Evolutionary conservation across 306 rosid genomes (phyloP).

Genomic region (Prunus salicina): DNA sequence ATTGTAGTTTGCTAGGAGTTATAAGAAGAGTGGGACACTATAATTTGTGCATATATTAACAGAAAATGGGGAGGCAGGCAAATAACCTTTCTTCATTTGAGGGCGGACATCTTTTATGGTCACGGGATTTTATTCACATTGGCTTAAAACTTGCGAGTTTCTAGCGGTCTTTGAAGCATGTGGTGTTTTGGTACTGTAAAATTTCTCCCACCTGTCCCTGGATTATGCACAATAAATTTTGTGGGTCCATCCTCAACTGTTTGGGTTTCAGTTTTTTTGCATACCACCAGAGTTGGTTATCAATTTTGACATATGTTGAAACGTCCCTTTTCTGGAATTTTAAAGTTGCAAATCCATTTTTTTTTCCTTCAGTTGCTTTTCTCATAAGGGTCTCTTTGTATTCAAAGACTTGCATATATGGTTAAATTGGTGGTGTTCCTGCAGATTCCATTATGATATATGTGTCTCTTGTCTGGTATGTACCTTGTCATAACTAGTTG

Average conservation of each 20-base stretch:
- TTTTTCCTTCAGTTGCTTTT: background rate
- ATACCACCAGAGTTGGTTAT: background rate
- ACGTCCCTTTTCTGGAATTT: background rate
- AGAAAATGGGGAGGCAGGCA: too few species aligned
- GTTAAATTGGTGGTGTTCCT: conserved; percentile 3
- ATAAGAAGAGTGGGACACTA: background rate
- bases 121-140: background rate
- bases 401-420: conserved; percentile 1
- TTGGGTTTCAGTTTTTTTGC: background rate
- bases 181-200: background rate
- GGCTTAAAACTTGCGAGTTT: background rate
- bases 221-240: background rate
- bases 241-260: background rate
- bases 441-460: conserved; percentile 26
- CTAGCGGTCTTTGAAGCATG: background rate
- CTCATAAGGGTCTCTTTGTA: background rate
- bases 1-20: background rate
- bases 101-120: background rate
- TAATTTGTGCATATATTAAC: background rate
- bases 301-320: background rate
- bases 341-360: conserved; percentile 1
- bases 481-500: conserved; percentile 41
- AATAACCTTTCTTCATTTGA: background rate
- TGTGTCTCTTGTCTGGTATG: conserved; percentile 18
- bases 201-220: background rate